Evolutionary conservation across 768 basidiomycete genomes (phyloP), one percentile per base, ranked within the genome.

Genomic region (Leccinum incarnatum): DNA sequence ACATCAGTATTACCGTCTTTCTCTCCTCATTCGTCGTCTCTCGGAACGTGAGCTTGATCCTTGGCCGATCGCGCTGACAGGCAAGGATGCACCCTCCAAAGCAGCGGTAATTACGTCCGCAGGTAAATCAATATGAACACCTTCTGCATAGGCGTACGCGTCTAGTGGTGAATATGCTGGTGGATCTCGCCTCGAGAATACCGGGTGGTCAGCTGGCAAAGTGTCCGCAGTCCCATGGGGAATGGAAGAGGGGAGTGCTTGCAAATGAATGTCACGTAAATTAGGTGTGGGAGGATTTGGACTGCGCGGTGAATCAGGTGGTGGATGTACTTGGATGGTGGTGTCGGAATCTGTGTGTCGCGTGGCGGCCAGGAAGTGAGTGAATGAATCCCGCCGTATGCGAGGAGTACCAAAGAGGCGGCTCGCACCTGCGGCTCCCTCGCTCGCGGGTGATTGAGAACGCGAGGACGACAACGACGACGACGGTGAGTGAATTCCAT

Each of bases 81-180:
- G 88, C 34, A 90, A 76, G 15, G 82, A 72, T 47, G 78, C 80
- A 8, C 88, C 88, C 74, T 94, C 95, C 65, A 97, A 74, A 8
- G 94, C 93, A 50, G 92, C 91, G 23, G 91, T 83, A 65, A 97
- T 94, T 57, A 96, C 83, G 65, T 97, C 95, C 34, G 94, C 92
- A 25, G 95, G 95, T 34, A 97, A 78, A 74, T 97, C 93, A 51
- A 95, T 87, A 53, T 91, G 91, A n/a, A 96, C 91, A 30, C 94
- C 95, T 45, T 93, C 93, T 53, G 86, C 78, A 67, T 93, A 92
- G 25, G 85, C 81, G 65, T 79, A 89, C n/a, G 91, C 86, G 68
- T 93, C 91, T 67, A 93, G 74, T n/a, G 92, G 91, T 6, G 91
- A 92, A 75, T 94, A 94, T 17, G 89, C 90, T 25, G 93, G 93